A percentile compares a stretch with the other conserved stretches of the same genome.
phyloP scores from a whole-genome alignment of 139 green algal species.

The Penium margaritaceum region DNA sequence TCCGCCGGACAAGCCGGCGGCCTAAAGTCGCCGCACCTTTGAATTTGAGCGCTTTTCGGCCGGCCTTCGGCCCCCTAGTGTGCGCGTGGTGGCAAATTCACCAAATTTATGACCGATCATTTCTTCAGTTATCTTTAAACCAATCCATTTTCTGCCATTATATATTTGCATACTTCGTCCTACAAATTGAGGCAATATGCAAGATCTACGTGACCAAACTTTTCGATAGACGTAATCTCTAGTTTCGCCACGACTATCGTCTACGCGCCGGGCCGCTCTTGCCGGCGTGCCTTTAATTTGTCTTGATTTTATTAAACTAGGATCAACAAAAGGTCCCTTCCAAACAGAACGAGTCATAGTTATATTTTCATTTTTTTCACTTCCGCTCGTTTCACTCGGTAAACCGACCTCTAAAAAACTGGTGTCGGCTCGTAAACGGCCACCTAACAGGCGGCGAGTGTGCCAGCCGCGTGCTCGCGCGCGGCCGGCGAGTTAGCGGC shows the following conservation, averaged over 20 bases:
- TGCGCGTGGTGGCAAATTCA: slow-evolving; percentile 57
- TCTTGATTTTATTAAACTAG: slow-evolving; percentile 63
- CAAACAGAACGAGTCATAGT: slow-evolving; percentile 65
- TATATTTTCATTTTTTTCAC: slow-evolving; percentile 32
- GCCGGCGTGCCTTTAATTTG: slow-evolving; percentile 40
- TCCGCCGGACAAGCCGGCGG: neutral
- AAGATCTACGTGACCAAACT: slow-evolving; percentile 62
- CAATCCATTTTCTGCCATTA: slow-evolving; percentile 57
- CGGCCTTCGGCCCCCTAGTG: too few relatives aligned
- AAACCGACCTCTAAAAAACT: too few relatives aligned
- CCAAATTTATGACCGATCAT: slow-evolving; percentile 64
- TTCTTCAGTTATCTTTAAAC: slow-evolving; percentile 55
- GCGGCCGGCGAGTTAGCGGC: too few relatives aligned
- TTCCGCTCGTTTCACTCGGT: too few relatives aligned
- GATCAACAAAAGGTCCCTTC: slow-evolving; percentile 66
- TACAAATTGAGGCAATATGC: slow-evolving; percentile 58
- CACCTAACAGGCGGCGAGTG: too few relatives aligned
- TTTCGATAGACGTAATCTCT: slow-evolving; percentile 54
- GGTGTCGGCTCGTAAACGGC: too few relatives aligned
- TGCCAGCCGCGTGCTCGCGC: too few relatives aligned
- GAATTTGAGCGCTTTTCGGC: slow-evolving; percentile 35
- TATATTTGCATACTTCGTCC: slow-evolving; percentile 54
- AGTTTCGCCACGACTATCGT: too few relatives aligned
- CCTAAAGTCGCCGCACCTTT: slow-evolving; percentile 44
- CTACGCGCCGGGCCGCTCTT: too few relatives aligned